Evolutionary conservation across 441 rosid genomes (phyloP).

Genomic region (Croton laevigatus): DNA sequence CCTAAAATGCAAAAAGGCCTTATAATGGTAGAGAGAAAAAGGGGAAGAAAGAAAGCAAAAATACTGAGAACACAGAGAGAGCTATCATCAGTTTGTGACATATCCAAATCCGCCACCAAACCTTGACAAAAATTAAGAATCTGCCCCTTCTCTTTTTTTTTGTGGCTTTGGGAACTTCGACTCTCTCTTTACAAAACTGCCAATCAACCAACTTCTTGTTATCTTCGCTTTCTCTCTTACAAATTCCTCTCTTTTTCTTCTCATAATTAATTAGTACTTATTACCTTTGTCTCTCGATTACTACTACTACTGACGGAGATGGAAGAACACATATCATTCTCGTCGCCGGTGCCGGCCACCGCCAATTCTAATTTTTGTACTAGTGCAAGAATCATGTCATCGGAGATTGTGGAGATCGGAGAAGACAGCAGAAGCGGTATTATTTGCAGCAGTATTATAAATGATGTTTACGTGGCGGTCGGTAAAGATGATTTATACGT

Average conservation of each 20-base stretch:
- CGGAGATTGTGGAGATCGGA: conserved; percentile 66
- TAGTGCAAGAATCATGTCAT: conserved; percentile 34
- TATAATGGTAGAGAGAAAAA: neutral
- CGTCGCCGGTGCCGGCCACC: neutral
- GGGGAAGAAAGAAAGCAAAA: neutral
- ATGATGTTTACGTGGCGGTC: conserved; percentile 62
- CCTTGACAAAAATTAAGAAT: conserved; percentile 36
- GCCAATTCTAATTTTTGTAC: conserved; percentile 18
- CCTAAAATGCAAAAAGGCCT: too few species aligned
- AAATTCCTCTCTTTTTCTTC: neutral
- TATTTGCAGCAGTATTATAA: neutral
- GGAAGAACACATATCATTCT: conserved; percentile 33
- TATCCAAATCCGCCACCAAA: conserved; percentile 30
- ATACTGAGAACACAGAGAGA: too few species aligned
- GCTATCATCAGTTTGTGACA: neutral
- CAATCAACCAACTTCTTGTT: conserved; percentile 29
- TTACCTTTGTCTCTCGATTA: too few species aligned
- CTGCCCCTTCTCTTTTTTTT: conserved; percentile 7
- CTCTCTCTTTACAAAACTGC: conserved; percentile 20
- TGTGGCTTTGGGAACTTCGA: conserved; percentile 58
- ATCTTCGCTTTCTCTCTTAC: conserved; percentile 23
- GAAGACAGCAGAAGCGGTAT: conserved; percentile 39
- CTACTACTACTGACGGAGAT: conserved; percentile 21
- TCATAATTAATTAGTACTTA: too few species aligned
- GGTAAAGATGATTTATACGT: conserved; percentile 60